Evolutionary conservation across 495 filamentous ascomycete genomes (phyloP), one percentile per base, ranked within the genome.

Genomic region (Talaromyces liani): DNA sequence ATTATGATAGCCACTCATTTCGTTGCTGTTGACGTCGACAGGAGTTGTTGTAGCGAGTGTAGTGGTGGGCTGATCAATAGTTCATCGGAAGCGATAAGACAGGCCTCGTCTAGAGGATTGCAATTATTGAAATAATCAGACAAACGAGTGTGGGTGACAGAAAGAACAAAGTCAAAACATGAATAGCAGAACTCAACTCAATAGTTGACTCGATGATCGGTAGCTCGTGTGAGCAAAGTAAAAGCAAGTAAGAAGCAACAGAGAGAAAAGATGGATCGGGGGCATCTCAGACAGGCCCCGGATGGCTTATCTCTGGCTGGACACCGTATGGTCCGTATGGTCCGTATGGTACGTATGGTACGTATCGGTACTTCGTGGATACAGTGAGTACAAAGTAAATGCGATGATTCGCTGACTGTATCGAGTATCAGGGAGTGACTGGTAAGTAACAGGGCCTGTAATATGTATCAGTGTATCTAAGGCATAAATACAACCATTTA

Each of bases 1-100:
- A 36, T 36, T 58, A 14, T 58, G n/a, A 36, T 58, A 58, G 56
- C 27, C 56, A 58, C 56, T 58, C 56, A 58, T 58, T 2, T 2
- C 36, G n/a, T 16, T n/a, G 33, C 33, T 29, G 36, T 39, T 12
- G 36, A 12, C 10, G 33, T 34, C 33, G 39, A 45, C 49, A 18
- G 5, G 18, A 27, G 18, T 54, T 18, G 6, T 14, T 29, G 51
- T 25, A 55, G 22, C 51, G 51, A 55, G 51, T 55, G 51, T 55
- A 55, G 51, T 29, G 51, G 25, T 29, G 20, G 20, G 25, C 51
- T 55, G 49, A 25, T 53, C 24, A 53, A 53, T 53, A 53, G 49
- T 20, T 12, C 49, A 53, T 53, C 49, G 49, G 20, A 53, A 5
- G 36, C 36, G 36, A 41, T 41, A 14, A 41, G 34, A 33, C 31